Base-by-base conservation (phyloP, 2,329 filamentous ascomycete species). In the Hypoxylon sp. region DNA sequence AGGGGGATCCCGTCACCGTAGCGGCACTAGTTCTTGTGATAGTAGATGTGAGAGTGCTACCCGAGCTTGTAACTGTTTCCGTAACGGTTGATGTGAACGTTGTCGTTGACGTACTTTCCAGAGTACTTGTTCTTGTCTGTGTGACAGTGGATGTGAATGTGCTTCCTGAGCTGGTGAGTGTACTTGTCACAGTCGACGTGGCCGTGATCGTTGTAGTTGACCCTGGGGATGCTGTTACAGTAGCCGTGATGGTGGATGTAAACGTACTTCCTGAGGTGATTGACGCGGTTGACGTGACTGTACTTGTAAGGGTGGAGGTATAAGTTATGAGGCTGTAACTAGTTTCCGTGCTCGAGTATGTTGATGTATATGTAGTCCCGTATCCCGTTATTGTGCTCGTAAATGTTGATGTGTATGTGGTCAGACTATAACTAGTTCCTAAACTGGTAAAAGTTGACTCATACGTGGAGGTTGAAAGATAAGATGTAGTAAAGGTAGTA, bases 1-100 rank as follows among this genome's bases (percentile, higher is more conserved):
- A 59, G 31, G 31, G 22, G 29, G 50, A 48, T 13, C n/a, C 48
- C 29, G 55, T 46, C 17, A 22, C n/a, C n/a, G 53, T 62, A 47
- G 11, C 26, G 4, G 53, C 58, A n/a, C 6, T 17, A 5, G 57
- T 65, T 13, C 1, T 42, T 42, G 62, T 66, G 14, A 56, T 24
- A 37, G 62, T 69, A 24, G 58, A 63, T 5, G 66, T 66, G 33
- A 59, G 26, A 11, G 53, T 62, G 35, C 47, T 61, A 24, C 65
- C 65, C 11, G 47, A 48, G 31, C 52, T 46, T 10, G 31, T 62
- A 19, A 33, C 35, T 22, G 58, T 58, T 9, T 44, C 55, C 19
- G 54, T 55, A 10, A 19, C 22, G 19, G 61, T 57, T 14, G 60
- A 51, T 5, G 53, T 57, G 17, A 26, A 33, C n/a, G 60, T 57